Evolutionary conservation across 2,329 filamentous ascomycete species (phyloP), one percentile per base, ranked within the genome.

Genomic region (Exserohilum turcica): DNA sequence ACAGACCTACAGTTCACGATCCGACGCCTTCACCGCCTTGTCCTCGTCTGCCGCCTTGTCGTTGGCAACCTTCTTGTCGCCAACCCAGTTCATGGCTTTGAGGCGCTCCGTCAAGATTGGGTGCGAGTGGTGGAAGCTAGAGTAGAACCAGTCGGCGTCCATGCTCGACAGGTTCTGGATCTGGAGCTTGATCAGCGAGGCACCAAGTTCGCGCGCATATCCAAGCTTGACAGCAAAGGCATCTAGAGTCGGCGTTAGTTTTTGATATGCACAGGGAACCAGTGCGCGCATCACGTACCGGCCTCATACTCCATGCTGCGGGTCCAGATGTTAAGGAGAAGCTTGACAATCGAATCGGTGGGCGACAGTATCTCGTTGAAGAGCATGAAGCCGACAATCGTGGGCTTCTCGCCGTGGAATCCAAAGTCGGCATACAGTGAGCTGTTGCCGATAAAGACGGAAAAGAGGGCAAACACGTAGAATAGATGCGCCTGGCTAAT

Each of bases 101-200:
- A 99, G 82, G 68, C 94, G 86, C 83, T 99, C 95, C 1, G 92
- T 90, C 63, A 99, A 81, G 63, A 97, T 97, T 1, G 94, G 94
- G 78, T 99, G 94, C 19, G 93, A 97, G 82, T 95, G 97, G 79
- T 99, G 92, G 82, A 97, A 99, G 78, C 89, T 95, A 48, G 94
- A 94, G 77, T 96, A 99, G 84, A 97, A 86, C 89, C 90, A 96
- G 78, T 99, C 95, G 24, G 94, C 94, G 68, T 99, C 94, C 93
- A 99, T 97, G 57, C 91, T 95, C 77, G 91, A 96, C 64, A 99
- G 83, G 74, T 99, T 99, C 80, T 97, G 92, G 70, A 97, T 91
- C 78, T 99, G 95, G 46, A 99, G 89, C 81, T 97, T 97, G 79
- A 99, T 92, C 59, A 99, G 84, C 18, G 91, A 94, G 59, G 86